phyloP scores from a whole-genome alignment of 1,284 basidiomycete species.

The Trichosporon sp. region DNA sequence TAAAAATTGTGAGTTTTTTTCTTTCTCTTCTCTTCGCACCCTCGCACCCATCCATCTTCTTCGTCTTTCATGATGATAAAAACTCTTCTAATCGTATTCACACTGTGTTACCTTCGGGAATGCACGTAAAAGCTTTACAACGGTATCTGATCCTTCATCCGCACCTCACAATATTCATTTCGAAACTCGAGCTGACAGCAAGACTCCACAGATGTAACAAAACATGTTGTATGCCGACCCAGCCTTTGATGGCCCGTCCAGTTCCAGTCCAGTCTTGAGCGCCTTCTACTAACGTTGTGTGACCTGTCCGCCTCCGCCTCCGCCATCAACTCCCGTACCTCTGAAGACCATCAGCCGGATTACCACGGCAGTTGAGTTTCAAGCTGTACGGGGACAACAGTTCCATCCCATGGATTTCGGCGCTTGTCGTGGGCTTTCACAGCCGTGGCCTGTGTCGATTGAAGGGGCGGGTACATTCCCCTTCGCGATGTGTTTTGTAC shows the following conservation, averaged over 20 bases:
- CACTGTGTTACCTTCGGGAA: slow-evolving; percentile 44
- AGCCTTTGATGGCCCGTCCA: background rate
- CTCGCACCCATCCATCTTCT: slow-evolving; percentile 2
- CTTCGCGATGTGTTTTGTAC: background rate
- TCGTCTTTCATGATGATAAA: slow-evolving; percentile 37
- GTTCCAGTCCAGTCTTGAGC: background rate
- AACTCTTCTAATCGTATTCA: slow-evolving; percentile 49
- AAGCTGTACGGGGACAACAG: slow-evolving; percentile 30
- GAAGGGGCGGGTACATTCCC: slow-evolving; percentile 29
- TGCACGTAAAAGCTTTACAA: slow-evolving; percentile 42
- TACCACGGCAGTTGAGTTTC: slow-evolving; percentile 31
- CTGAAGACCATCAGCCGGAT: slow-evolving; percentile 34
- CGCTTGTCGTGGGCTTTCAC: slow-evolving; percentile 16
- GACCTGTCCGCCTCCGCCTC: no score
- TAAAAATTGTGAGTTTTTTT: background rate
- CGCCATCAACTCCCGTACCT: slow-evolving; percentile 26
- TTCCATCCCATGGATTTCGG: slow-evolving; percentile 43
- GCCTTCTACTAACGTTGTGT: background rate
- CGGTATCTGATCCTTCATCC: slow-evolving; percentile 44
- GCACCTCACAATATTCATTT: background rate
- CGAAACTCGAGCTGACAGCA: slow-evolving; percentile 9
- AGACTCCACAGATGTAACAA: slow-evolving; percentile 9
- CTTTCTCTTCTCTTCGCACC: background rate
- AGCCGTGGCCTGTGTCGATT: slow-evolving; percentile 32
- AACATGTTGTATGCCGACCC: slow-evolving; percentile 11